These are phyloP conservation scores for Agrocybe pediades DNA, from an alignment of 768 basidiomycete genomes.

Conservation along the genomic window DNA sequence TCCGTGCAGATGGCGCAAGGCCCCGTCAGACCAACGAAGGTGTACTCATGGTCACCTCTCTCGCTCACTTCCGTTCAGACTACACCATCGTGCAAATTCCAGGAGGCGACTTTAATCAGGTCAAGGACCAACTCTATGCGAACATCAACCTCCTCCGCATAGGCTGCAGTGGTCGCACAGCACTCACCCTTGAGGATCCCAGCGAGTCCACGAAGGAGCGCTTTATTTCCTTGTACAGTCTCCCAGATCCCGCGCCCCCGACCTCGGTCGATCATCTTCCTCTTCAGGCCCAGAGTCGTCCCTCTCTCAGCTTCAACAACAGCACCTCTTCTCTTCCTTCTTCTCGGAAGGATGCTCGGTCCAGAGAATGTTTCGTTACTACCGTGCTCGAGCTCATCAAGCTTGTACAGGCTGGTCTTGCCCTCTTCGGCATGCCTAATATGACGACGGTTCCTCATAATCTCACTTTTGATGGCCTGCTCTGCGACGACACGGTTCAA, in stretches of 20 bases:
- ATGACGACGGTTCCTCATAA: constrained; percentile 15
- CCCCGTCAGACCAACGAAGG: constrained; percentile 73
- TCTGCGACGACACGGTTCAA: constrained; percentile 78
- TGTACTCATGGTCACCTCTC: constrained; percentile 76
- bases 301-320: constrained; percentile 17
- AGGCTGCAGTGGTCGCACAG: constrained; percentile 78
- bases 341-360: constrained; percentile 32
- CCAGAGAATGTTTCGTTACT: constrained; percentile 48
- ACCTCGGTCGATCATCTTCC: constrained; percentile 21
- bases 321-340: constrained; percentile 18
- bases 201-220: constrained; percentile 83
- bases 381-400: constrained; percentile 79
- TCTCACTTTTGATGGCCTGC: constrained; percentile 57
- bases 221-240: constrained; percentile 70
- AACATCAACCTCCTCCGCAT: constrained; percentile 86
- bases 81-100: constrained; percentile 84
- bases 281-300: constrained; percentile 6
- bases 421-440: constrained; percentile 63
- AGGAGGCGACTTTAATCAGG: constrained; percentile 62
- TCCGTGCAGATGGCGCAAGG: constrained; percentile 73
- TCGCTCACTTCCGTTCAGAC: constrained; percentile 87
- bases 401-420: constrained; percentile 69
- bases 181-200: constrained; percentile 77
- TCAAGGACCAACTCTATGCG: constrained; percentile 69
- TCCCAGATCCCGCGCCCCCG: constrained; percentile 39